These are phyloP conservation scores for Dipodascus geniculatus DNA, from an alignment of 805 yeast genomes.

Conservation along the genomic window DNA sequence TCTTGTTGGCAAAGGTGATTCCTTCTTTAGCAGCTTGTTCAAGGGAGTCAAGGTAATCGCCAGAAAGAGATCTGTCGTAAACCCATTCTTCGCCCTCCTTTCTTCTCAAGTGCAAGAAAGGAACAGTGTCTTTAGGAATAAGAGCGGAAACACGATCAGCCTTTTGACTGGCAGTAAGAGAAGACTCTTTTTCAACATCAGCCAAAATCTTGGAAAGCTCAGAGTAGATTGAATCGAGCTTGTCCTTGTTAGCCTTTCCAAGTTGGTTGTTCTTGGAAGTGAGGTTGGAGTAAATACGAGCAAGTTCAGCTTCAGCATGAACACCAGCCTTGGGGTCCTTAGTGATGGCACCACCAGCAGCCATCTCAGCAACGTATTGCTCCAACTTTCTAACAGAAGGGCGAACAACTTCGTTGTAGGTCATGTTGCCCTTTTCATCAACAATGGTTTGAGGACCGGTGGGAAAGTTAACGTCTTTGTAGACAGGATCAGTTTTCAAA, in stretches of 20 bases:
- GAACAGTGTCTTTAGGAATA: slow-evolving; percentile 53
- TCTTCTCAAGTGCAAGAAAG: slow-evolving; percentile 86
- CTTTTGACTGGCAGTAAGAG: slow-evolving; percentile 14
- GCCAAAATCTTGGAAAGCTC: slow-evolving; percentile 28
- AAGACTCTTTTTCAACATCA: slow-evolving; percentile 31
- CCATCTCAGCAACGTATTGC: slow-evolving; percentile 93
- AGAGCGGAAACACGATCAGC: slow-evolving; percentile 10
- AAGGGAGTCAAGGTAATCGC: slow-evolving; percentile 74
- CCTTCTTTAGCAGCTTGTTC: slow-evolving; percentile 94
- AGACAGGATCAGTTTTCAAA: slow-evolving; percentile 69
- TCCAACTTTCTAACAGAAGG: slow-evolving; percentile 88
- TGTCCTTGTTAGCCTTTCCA: slow-evolving; percentile 27
- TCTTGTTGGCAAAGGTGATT: slow-evolving; percentile 76
- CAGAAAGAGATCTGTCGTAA: slow-evolving; percentile 69
- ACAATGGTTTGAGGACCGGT: slow-evolving; percentile 89
- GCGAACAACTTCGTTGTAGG: slow-evolving; percentile 75
- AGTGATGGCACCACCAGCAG: slow-evolving; percentile 83
- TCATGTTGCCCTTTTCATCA: slow-evolving; percentile 78
- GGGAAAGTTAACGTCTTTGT: slow-evolving; percentile 88
- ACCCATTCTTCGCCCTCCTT: slow-evolving; percentile 69
- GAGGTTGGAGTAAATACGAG: slow-evolving; percentile 71
- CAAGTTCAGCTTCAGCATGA: slow-evolving; percentile 66
- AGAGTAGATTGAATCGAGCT: slow-evolving; percentile 32
- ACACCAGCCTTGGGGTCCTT: slow-evolving; percentile 44
- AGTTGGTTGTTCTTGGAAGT: slow-evolving; percentile 56